phyloP scores from a whole-genome alignment of 2,329 filamentous ascomycete genomes.

The Ophiosphaerella narmari region DNA sequence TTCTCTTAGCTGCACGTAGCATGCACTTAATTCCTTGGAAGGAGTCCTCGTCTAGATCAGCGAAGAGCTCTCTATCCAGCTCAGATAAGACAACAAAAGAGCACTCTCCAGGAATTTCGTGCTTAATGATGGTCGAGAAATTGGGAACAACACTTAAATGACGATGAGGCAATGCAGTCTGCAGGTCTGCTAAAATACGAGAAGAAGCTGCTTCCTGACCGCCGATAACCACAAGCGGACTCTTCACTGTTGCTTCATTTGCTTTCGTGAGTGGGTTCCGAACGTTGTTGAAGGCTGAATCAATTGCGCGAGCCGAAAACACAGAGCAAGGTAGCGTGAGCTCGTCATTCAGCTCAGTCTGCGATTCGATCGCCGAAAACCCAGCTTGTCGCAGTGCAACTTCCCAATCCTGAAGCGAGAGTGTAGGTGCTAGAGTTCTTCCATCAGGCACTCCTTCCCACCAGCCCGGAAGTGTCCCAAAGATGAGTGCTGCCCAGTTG shows the following conservation, averaged over 20 bases:
- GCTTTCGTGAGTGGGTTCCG: conserved; percentile 6
- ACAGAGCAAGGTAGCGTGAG: background rate
- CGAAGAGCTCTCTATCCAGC: no score
- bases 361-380: conserved; percentile 11
- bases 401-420: conserved; percentile 24
- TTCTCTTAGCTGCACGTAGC: no score
- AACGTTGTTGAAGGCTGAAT: conserved; percentile 7
- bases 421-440: conserved; percentile 2
- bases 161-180: no score
- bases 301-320: conserved; percentile 15
- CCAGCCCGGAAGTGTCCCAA: conserved; percentile 46
- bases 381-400: conserved; percentile 2
- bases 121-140: no score
- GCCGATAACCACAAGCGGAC: background rate
- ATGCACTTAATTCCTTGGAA: no score
- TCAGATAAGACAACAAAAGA: no score
- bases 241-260: no score
- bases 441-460: conserved; percentile 34
- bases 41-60: no score
- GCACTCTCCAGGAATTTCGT: no score
- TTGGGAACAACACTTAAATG: no score
- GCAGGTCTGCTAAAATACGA: background rate
- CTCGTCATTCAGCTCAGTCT: background rate
- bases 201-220: no score
- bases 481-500: conserved; percentile 13